A percentile compares a stretch with the other conserved stretches of the same genome.
These are phyloP conservation scores for Microbotryum intermedium DNA, from an alignment of 1,284 basidiomycete genomes.

Conservation along the genomic window DNA sequence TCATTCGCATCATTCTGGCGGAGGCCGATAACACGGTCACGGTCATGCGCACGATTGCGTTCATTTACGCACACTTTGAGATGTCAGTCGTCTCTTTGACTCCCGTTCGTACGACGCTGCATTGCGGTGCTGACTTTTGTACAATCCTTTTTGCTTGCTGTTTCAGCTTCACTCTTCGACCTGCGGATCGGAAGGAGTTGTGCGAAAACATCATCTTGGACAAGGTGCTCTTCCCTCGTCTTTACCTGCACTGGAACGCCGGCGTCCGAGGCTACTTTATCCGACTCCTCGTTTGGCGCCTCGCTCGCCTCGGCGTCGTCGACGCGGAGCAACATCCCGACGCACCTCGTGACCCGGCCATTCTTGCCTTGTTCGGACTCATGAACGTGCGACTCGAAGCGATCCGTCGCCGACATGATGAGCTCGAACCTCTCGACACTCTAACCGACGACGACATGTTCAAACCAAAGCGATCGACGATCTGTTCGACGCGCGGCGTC, in stretches of 20 bases:
- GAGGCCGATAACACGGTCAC: slow-evolving; percentile 47
- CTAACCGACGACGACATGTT: slow-evolving; percentile 26
- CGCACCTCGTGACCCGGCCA: slow-evolving; percentile 35
- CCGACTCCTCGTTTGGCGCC: slow-evolving; percentile 45
- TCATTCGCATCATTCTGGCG: slow-evolving; percentile 43
- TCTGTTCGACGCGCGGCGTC: slow-evolving; percentile 37
- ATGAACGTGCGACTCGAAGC: slow-evolving; percentile 44
- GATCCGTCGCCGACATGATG: slow-evolving; percentile 44
- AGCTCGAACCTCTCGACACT: slow-evolving; percentile 31
- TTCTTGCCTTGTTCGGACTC: slow-evolving; percentile 43
- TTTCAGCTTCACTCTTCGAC: slow-evolving; percentile 40
- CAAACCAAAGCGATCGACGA: slow-evolving; percentile 33
- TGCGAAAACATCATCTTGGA: slow-evolving; percentile 44
- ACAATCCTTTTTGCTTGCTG: neutral
- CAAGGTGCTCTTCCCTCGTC: slow-evolving; percentile 42
- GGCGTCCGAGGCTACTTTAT: slow-evolving; percentile 44
- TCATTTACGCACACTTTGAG: slow-evolving; percentile 47
- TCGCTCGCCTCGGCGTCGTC: slow-evolving; percentile 42
- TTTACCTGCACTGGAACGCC: slow-evolving; percentile 46
- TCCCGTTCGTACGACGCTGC: neutral
- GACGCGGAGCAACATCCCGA: slow-evolving; percentile 33
- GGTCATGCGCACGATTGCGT: slow-evolving; percentile 45
- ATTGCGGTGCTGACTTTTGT: neutral
- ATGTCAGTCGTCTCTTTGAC: slow-evolving; percentile 30
- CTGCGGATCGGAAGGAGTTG: slow-evolving; percentile 42